A percentile compares a stretch with the other conserved stretches of the same genome.
phyloP scores from a whole-genome alignment of 2,329 filamentous ascomycete genomes.

The Xylaria sp. region DNA sequence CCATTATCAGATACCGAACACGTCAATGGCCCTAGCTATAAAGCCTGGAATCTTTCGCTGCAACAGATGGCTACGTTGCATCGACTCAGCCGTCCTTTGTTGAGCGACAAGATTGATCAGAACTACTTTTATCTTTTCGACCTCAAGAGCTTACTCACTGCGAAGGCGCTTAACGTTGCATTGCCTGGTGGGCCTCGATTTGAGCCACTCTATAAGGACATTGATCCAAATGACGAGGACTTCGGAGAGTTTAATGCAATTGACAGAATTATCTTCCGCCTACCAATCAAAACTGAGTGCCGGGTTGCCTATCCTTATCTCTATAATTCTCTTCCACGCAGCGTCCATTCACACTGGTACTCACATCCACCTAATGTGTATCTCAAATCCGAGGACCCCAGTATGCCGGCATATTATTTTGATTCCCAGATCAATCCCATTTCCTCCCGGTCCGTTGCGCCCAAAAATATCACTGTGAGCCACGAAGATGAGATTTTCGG shows the following conservation, averaged over 20 bases:
- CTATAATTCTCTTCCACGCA: conserved; percentile 95
- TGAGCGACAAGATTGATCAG: conserved; percentile 91
- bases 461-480: conserved; percentile 89
- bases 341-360: conserved; percentile 92
- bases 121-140: conserved; percentile 99
- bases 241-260: conserved; percentile 99
- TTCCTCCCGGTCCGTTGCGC: conserved; percentile 89
- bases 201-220: conserved; percentile 96
- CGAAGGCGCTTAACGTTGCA: conserved; percentile 95
- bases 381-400: conserved; percentile 82
- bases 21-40: conserved; percentile 96
- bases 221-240: conserved; percentile 97
- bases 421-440: conserved; percentile 98
- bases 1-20: conserved; percentile 89
- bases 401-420: conserved; percentile 95
- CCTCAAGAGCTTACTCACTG: conserved; percentile 89
- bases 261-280: conserved; percentile 97
- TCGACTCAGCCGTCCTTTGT: conserved; percentile 84
- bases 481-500: conserved; percentile 97
- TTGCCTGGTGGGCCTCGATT: conserved; percentile 97
- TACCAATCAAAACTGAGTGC: conserved; percentile 93
- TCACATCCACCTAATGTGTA: conserved; percentile 94
- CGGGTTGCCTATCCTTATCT: conserved; percentile 92
- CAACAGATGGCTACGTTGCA: conserved; percentile 97
- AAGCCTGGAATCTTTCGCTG: conserved; percentile 89